Conservation (phyloP, 164 flowering plant species). For the Tinospora cordifolia region DNA sequence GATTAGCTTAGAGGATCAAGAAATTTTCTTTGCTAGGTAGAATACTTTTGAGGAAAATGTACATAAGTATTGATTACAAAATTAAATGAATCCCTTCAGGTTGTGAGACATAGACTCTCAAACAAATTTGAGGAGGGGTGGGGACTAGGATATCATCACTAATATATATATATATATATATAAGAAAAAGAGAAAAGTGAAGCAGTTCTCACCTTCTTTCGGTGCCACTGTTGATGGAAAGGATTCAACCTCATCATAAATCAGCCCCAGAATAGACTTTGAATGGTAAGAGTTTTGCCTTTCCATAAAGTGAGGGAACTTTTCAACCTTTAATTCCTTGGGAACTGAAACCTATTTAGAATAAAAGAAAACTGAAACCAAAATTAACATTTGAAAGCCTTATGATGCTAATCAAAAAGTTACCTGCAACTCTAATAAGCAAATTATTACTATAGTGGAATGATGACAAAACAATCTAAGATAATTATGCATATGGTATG, state of each 20-base stretch:
- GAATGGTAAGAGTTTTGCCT: slow-evolving; percentile 31
- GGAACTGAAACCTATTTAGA: slow-evolving; percentile 52
- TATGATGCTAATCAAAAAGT: background rate
- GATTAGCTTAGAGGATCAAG: too few relatives aligned
- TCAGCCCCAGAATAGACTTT: slow-evolving; percentile 57
- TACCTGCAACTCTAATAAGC: background rate
- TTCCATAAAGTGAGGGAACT: slow-evolving; percentile 63
- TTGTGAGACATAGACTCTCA: too few relatives aligned
- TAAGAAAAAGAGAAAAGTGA: too few relatives aligned
- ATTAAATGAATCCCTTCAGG: too few relatives aligned
- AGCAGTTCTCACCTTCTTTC: slow-evolving; percentile 25
- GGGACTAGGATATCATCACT: too few relatives aligned
- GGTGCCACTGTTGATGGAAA: slow-evolving; percentile 12
- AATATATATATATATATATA: too few relatives aligned
- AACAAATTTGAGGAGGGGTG: too few relatives aligned
- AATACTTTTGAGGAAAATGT: too few relatives aligned
- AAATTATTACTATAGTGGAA: background rate
- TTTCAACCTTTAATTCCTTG: slow-evolving; percentile 28
- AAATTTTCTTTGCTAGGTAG: too few relatives aligned
- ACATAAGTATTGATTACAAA: too few relatives aligned
- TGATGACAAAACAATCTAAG: background rate
- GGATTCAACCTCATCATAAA: slow-evolving; percentile 41
- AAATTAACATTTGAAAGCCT: background rate
- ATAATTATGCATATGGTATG: background rate
- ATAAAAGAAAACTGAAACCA: background rate